Conservation (phyloP, 768 basidiomycete species). For the Leccinellum rugosiceps region DNA sequence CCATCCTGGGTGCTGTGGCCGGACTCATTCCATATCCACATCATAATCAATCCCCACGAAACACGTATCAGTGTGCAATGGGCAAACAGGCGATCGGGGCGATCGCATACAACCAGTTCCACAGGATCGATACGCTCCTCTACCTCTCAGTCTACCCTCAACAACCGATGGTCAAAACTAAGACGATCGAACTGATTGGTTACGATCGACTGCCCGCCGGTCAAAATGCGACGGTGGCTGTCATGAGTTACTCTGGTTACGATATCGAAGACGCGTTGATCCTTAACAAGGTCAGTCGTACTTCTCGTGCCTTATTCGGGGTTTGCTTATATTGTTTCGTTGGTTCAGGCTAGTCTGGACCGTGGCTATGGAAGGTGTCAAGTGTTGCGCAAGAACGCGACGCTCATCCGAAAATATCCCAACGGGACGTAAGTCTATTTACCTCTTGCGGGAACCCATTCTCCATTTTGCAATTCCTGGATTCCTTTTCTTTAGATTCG, state of each 20-base stretch:
- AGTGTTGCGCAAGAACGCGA: conserved; percentile 92
- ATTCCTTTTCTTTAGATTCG: conserved; percentile 67
- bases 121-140: conserved; percentile 96
- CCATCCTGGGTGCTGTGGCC: conserved; percentile 96
- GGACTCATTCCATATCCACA: conserved; percentile 99
- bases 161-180: conserved; percentile 99
- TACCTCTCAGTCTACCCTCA: conserved; percentile 98
- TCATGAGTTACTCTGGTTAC: conserved; percentile 99
- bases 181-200: conserved; percentile 94
- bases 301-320: conserved; percentile 2
- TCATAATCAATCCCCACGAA: conserved; percentile 98
- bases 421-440: conserved; percentile 85
- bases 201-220: conserved; percentile 97
- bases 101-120: conserved; percentile 96
- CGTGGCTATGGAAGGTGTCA: conserved; percentile 98
- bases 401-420: conserved; percentile 92
- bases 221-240: conserved; percentile 96
- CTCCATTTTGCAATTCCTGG: background rate
- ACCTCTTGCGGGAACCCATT: conserved; percentile 9
- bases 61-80: conserved; percentile 99
- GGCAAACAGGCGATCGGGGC: conserved; percentile 99
- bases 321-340: conserved; percentile 1
- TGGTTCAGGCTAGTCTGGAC: conserved; percentile 81
- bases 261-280: conserved; percentile 99
- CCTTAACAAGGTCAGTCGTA: conserved; percentile 70